Evolutionary conservation across 768 basidiomycete species (phyloP).

Genomic region (Sarcodon aspratus): DNA sequence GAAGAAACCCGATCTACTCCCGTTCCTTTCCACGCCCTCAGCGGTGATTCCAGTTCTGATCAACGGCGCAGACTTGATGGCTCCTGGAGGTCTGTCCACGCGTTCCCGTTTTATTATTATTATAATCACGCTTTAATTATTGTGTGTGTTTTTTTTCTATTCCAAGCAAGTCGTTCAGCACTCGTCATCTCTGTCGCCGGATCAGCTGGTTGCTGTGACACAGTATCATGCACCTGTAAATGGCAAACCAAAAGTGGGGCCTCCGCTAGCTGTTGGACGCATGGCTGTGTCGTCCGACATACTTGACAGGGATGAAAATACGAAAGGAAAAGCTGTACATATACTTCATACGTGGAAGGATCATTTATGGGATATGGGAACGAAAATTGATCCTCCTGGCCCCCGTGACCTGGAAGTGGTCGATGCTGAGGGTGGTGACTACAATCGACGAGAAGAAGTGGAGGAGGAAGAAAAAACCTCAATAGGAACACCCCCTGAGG

Average conservation of each 20-base stretch:
- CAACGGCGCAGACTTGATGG: constrained; percentile 83
- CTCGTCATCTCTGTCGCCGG: constrained; percentile 27
- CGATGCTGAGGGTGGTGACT: neutral
- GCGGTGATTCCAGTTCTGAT: constrained; percentile 61
- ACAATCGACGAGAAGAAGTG: constrained; percentile 5
- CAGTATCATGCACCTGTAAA: constrained; percentile 28
- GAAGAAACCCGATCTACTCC: constrained; percentile 60
- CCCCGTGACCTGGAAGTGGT: constrained; percentile 5
- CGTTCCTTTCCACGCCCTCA: constrained; percentile 58
- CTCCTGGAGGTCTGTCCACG: constrained; percentile 61
- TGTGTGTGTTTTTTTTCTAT: neutral
- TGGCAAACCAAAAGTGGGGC: constrained; percentile 21
- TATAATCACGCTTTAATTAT: constrained; percentile 3
- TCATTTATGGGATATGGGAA: constrained; percentile 60
- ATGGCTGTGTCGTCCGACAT: constrained; percentile 47
- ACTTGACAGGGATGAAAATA: constrained; percentile 27
- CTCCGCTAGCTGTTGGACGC: constrained; percentile 67
- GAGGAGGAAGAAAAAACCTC: constrained; percentile 4
- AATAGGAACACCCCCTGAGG: neutral
- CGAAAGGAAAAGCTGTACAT: constrained; percentile 71
- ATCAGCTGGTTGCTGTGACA: constrained; percentile 53
- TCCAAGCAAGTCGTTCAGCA: constrained; percentile 48
- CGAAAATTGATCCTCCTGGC: constrained; percentile 45
- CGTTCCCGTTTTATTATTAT: neutral
- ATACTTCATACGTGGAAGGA: constrained; percentile 74